phyloP scores from a whole-genome alignment of 768 basidiomycete species.

The Phaeolepiota aurea region DNA sequence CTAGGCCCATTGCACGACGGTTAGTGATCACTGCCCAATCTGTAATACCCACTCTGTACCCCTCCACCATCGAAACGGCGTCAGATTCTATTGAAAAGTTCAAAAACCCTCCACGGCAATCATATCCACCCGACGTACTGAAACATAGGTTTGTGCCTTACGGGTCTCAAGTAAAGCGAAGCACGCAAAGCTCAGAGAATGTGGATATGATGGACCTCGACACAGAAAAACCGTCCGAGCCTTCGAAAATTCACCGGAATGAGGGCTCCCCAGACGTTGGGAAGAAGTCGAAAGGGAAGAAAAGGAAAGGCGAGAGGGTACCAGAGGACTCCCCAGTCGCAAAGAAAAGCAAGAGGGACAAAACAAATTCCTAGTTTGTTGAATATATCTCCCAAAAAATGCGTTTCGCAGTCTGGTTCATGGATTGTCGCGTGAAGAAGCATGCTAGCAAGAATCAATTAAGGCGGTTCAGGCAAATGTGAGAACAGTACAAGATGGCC shows the following conservation, averaged over 20 bases:
- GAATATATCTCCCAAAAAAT: no score
- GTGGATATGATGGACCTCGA: conserved; percentile 17
- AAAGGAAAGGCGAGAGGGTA: conserved; percentile 29
- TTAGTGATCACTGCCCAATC: conserved; percentile 50
- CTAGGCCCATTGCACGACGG: conserved; percentile 49
- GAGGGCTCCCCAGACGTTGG: conserved; percentile 3
- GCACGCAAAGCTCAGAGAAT: conserved; percentile 11
- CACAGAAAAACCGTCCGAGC: conserved; percentile 4
- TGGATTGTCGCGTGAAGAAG: neutral
- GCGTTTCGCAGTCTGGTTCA: no score
- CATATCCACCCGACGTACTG: conserved; percentile 51
- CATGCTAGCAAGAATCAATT: neutral
- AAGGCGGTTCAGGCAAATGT: neutral
- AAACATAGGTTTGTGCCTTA: conserved; percentile 59
- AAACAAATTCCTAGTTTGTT: conserved; percentile 17
- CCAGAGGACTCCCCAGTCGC: conserved; percentile 13
- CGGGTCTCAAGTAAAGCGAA: conserved; percentile 40
- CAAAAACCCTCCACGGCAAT: conserved; percentile 47
- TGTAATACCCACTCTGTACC: conserved; percentile 18
- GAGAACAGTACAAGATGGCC: neutral
- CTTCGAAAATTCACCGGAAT: conserved; percentile 2
- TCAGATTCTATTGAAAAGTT: conserved; percentile 17
- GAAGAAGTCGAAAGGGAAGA: conserved; percentile 8
- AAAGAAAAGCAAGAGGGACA: conserved; percentile 44
- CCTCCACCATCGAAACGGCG: conserved; percentile 14